Percentiles rank a stretch among this genome's conserved stretches.
phyloP scores from a whole-genome alignment of 2,329 filamentous ascomycete genomes.

The Rhynchosporium agropyri region DNA sequence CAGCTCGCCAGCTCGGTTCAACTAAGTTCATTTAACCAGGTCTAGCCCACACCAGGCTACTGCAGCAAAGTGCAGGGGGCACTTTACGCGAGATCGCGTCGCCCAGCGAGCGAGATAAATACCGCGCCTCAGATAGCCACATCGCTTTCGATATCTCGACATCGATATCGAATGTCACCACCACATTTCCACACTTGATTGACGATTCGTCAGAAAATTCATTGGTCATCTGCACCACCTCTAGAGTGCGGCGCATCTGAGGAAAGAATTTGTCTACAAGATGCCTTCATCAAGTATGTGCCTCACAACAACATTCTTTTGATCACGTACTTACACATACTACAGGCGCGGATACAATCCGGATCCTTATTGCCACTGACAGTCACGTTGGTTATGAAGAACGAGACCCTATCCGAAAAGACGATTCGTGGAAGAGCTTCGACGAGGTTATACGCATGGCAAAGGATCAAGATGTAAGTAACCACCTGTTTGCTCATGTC shows the following conservation, averaged over 20 bases:
- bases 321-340: slow-evolving; percentile 20
- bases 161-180: neutral
- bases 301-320: neutral
- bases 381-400: slow-evolving; percentile 98
- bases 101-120: slow-evolving; percentile 20
- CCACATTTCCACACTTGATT: neutral
- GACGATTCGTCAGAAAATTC: no score
- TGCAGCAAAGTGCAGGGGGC: slow-evolving; percentile 24
- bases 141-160: neutral
- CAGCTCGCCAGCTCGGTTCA: slow-evolving; percentile 12
- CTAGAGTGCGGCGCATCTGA: neutral
- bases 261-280: slow-evolving; percentile 17
- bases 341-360: slow-evolving; percentile 74
- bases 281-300: slow-evolving; percentile 37
- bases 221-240: neutral
- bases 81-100: slow-evolving; percentile 34
- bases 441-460: slow-evolving; percentile 93
- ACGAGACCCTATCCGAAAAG: slow-evolving; percentile 88
- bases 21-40: slow-evolving; percentile 12
- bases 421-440: slow-evolving; percentile 96
- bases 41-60: neutral
- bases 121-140: neutral
- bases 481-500: neutral
- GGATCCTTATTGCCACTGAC: slow-evolving; percentile 91
- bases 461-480: slow-evolving; percentile 72